Percentiles rank a stretch among this genome's conserved stretches.
These are phyloP conservation scores for Saturnispora gosingensis DNA, from an alignment of 805 yeast genomes.

Conservation along the genomic window DNA sequence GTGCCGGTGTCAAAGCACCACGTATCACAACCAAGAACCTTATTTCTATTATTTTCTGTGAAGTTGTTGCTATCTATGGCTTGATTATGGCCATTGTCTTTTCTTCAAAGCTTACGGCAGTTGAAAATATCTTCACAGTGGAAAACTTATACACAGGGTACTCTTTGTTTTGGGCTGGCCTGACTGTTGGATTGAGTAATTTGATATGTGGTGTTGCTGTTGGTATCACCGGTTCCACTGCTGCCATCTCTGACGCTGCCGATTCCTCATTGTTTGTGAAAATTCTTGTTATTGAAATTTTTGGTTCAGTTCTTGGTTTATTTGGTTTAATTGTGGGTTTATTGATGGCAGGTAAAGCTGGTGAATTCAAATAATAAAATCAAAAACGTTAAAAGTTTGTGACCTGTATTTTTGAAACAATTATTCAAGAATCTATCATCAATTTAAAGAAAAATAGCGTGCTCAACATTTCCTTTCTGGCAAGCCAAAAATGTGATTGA, in stretches of 20 bases:
- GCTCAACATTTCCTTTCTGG: background rate
- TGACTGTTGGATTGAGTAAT: conserved; percentile 90
- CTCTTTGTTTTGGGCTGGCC: conserved; percentile 95
- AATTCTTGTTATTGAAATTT: conserved; percentile 93
- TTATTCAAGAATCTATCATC: background rate
- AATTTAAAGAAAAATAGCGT: background rate
- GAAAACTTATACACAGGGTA: conserved; percentile 91
- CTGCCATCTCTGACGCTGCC: conserved; percentile 96
- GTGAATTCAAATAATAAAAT: conserved; percentile 54
- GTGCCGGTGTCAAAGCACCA: conserved; percentile 98
- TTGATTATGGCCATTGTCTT: conserved; percentile 96
- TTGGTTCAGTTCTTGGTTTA: conserved; percentile 91
- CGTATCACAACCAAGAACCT: conserved; percentile 94
- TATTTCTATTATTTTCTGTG: conserved; percentile 95
- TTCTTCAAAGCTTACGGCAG: conserved; percentile 73
- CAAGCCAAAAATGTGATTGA: background rate
- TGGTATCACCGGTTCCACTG: conserved; percentile 97
- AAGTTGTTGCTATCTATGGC: conserved; percentile 97
- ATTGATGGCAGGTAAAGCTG: conserved; percentile 93
- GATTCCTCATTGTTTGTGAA: conserved; percentile 92
- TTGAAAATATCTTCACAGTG: conserved; percentile 60
- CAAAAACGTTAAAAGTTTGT: background rate
- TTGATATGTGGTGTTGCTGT: conserved; percentile 95
- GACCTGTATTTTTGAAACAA: background rate
- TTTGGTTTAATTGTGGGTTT: conserved; percentile 95